phyloP scores from a whole-genome alignment of 2,329 filamentous ascomycete genomes.

The Pseudocercospora fuligena region DNA sequence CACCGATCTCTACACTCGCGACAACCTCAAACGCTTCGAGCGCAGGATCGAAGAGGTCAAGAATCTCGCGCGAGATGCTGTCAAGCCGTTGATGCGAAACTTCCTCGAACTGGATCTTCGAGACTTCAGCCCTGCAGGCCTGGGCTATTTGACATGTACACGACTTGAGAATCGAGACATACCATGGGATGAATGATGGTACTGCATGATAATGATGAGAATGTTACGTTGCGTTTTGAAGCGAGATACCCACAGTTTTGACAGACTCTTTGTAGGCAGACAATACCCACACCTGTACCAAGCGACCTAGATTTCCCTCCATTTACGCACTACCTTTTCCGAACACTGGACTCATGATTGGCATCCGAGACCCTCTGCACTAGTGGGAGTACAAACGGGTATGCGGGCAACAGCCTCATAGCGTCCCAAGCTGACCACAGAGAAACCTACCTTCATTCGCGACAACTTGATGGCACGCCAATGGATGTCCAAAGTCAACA shows the following conservation, averaged over 20 bases:
- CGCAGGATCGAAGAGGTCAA: constrained; percentile 88
- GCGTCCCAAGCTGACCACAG: constrained; percentile 2
- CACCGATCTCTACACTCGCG: constrained; percentile 80
- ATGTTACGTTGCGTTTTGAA: constrained; percentile 1
- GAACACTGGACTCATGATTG: background rate
- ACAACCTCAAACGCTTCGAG: constrained; percentile 86
- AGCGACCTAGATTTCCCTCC: background rate
- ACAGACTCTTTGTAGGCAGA: constrained; percentile 6
- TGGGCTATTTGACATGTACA: constrained; percentile 70
- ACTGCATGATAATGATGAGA: background rate
- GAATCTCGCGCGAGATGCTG: constrained; percentile 77
- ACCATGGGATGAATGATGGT: constrained; percentile 59
- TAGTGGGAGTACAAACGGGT: constrained; percentile 4
- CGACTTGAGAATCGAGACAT: constrained; percentile 66
- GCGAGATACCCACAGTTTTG: constrained; percentile 9
- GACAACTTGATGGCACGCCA: background rate
- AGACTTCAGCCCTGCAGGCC: constrained; percentile 41
- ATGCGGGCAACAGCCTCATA: constrained; percentile 5
- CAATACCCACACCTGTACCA: background rate
- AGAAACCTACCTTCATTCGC: background rate
- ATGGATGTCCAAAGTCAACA: constrained; percentile 13
- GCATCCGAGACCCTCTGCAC: background rate
- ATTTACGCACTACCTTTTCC: background rate
- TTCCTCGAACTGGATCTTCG: constrained; percentile 77
- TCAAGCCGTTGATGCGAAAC: constrained; percentile 84